A percentile compares a stretch with the other conserved stretches of the same genome.
These are phyloP conservation scores for Volvox carteri DNA, from an alignment of 163 green algal species.

Conservation along the genomic window DNA sequence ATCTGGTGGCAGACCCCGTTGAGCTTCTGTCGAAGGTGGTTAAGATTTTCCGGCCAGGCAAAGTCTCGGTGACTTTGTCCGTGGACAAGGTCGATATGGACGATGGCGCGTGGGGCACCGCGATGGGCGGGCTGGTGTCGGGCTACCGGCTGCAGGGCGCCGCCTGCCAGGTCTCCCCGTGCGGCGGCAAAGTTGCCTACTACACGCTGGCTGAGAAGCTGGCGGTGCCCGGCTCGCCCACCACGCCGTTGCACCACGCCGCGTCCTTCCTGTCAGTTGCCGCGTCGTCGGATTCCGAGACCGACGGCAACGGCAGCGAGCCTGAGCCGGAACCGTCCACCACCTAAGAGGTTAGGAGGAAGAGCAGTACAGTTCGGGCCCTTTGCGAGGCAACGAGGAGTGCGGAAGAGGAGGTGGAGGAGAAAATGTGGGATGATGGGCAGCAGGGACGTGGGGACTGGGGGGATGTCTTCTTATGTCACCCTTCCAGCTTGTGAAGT, in stretches of 20 bases:
- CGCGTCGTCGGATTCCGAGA: constrained; percentile 55
- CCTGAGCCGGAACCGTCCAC: constrained; percentile 31
- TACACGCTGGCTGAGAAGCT: constrained; percentile 70
- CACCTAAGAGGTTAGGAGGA: neutral
- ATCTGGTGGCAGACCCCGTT: constrained; percentile 57
- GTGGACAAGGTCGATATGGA: constrained; percentile 71
- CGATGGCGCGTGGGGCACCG: constrained; percentile 58
- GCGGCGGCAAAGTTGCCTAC: constrained; percentile 83
- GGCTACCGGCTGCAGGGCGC: constrained; percentile 76
- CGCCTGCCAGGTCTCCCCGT: constrained; percentile 79
- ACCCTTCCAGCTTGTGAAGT: too few species aligned
- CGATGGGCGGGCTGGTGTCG: constrained; percentile 52
- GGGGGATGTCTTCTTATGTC: too few species aligned
- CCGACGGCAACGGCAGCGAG: constrained; percentile 51
- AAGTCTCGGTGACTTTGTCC: constrained; percentile 81
- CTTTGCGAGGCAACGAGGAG: too few species aligned
- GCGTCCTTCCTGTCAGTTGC: constrained; percentile 61
- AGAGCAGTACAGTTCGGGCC: too few species aligned
- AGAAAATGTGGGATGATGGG: too few species aligned
- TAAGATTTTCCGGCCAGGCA: constrained; percentile 83
- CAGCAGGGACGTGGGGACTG: too few species aligned
- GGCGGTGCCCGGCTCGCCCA: constrained; percentile 45
- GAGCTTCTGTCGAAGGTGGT: constrained; percentile 74
- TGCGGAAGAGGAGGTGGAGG: too few species aligned
- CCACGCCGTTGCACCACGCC: constrained; percentile 53